Conservation (phyloP, 441 rosid genomes). For the Geranium incanum region DNA sequence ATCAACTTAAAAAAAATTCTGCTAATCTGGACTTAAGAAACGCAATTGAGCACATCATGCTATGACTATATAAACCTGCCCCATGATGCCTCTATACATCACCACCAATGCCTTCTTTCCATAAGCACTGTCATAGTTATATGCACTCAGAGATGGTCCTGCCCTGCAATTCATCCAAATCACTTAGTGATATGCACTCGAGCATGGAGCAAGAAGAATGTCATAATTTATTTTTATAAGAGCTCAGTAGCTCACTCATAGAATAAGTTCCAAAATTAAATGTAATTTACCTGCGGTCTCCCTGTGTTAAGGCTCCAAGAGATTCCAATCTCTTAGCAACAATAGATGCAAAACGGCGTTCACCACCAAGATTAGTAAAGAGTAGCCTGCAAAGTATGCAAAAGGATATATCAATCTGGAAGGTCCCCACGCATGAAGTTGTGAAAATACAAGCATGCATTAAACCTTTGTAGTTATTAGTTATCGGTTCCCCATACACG, state of each 20-base stretch:
- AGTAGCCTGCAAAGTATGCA: constrained; percentile 47
- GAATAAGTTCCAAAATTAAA: constrained; percentile 2
- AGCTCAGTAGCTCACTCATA: background rate
- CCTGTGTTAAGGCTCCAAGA: constrained; percentile 97
- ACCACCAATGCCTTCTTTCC: constrained; percentile 89
- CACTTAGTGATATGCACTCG: constrained; percentile 23
- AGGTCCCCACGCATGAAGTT: constrained; percentile 10
- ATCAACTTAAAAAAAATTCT: constrained; percentile 5
- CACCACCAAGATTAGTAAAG: constrained; percentile 95
- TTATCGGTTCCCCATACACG: background rate
- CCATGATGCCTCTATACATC: constrained; percentile 98
- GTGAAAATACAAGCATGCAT: background rate
- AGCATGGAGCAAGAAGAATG: constrained; percentile 8
- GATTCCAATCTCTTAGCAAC: constrained; percentile 96
- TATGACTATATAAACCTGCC: constrained; percentile 47
- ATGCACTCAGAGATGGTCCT: constrained; percentile 88
- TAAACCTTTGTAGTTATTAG: background rate
- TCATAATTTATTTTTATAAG: background rate
- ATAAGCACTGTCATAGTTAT: constrained; percentile 86
- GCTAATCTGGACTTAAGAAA: constrained; percentile 14
- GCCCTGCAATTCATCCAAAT: constrained; percentile 58
- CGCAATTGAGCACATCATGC: constrained; percentile 2
- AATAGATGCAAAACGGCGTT: constrained; percentile 97
- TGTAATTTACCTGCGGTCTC: constrained; percentile 78
- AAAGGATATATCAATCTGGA: constrained; percentile 9